Evolutionary conservation across 1,139 yeast species (phyloP), one percentile per base, ranked within the genome.

Genomic region (Hansenula anomala): DNA sequence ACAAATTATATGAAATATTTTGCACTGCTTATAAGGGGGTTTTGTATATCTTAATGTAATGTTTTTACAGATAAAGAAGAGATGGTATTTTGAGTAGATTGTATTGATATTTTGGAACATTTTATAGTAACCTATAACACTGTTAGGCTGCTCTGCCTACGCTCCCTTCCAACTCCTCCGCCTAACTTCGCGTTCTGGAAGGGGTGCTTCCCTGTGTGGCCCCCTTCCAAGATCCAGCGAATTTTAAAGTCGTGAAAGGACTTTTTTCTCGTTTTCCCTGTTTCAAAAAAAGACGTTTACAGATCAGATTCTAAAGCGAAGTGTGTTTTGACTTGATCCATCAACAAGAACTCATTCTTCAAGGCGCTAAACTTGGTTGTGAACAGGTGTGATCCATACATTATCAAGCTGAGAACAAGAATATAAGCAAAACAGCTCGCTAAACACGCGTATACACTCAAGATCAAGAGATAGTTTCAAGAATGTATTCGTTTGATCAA

Each of bases 11-110:
- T 37, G 37, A 49, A 8, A 37, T 41, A 42, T 40, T 44, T 40
- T 38, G 41, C 37, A 48, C 51, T 49, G 48, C 50, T 51, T 42
- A 47, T 42, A 44, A 48, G 49, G 39, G 47, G 52, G 48, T 36
- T 47, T 47, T 47, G 52, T 49, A 47, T 50, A 51, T 48, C 52
- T 48, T 50, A 49, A 52, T 35, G 35, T 35, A 32, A 38, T 35
- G 41, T 34, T 38, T n/a, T 28, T 33, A 32, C 36, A 37, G 30
- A 36, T 26, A 30, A 12, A 22, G 4, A n/a, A n/a, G n/a, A n/a
- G n/a, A n/a, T n/a, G n/a, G n/a, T n/a, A n/a, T n/a, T n/a, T n/a
- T 20, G 15, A 19, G 4, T 30, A 25, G 12, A 30, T 22, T 19
- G 30, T 20, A 7, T 12, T 16, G 28, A 11, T 13, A 24, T 24